A percentile compares a stretch with the other conserved stretches of the same genome.
These are phyloP conservation scores for Globisporangium megalacanthum DNA, from an alignment of 352 stramenopile genomes.

Conservation along the genomic window DNA sequence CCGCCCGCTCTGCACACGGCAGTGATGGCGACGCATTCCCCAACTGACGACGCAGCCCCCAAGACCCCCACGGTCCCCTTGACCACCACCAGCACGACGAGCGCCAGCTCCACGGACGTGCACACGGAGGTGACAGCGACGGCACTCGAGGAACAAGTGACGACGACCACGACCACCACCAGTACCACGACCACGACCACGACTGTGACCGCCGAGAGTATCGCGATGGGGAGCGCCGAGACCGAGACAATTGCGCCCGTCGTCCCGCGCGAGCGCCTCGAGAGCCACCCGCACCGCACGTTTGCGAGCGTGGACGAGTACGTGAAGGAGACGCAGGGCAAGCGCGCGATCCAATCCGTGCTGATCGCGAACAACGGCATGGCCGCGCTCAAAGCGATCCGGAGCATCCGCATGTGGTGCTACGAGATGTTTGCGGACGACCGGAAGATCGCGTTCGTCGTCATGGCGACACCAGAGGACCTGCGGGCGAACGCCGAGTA, in stretches of 20 bases:
- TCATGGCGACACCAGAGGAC: constrained; percentile 99
- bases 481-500: constrained; percentile 99
- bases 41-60: background rate
- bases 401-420: constrained; percentile 97
- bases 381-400: constrained; percentile 98
- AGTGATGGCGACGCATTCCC: constrained; percentile 1
- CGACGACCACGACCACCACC: constrained; percentile 8
- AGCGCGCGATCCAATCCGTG: constrained; percentile 93
- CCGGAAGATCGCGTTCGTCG: constrained; percentile 95
- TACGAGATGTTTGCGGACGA: constrained; percentile 98
- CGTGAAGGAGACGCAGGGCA: constrained; percentile 86
- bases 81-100: background rate
- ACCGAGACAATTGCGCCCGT: background rate
- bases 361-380: constrained; percentile 99
- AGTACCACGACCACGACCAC: constrained; percentile 6
- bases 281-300: constrained; percentile 51
- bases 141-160: background rate
- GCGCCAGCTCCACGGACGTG: background rate
- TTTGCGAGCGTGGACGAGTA: constrained; percentile 92
- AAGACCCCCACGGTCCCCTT: background rate
- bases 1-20: no score
- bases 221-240: constrained; percentile 5
- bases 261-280: constrained; percentile 33
- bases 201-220: background rate
- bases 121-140: background rate